These are phyloP conservation scores for Galerina marginata DNA, from an alignment of 768 basidiomycete species.

Conservation along the genomic window DNA sequence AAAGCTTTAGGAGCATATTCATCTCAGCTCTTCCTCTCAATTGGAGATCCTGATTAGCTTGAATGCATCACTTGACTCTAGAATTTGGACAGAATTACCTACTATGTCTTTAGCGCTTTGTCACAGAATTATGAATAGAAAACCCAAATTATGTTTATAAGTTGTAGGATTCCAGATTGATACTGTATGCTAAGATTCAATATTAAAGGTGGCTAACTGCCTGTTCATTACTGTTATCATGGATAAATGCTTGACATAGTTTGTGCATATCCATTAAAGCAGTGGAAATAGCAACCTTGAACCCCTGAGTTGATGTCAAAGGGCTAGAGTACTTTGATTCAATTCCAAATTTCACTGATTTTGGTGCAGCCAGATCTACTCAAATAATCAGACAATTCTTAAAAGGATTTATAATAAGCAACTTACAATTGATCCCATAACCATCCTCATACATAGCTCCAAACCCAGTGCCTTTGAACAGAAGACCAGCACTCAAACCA, in stretches of 20 bases:
- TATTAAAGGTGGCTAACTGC: constrained; percentile 36
- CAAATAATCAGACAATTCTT: not conserved
- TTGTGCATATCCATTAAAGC: constrained; percentile 74
- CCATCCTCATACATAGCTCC: constrained; percentile 84
- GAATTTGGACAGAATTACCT: not conserved
- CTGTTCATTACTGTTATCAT: constrained; percentile 16
- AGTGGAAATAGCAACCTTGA: constrained; percentile 64
- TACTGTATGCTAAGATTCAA: not conserved
- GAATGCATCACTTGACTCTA: constrained; percentile 6
- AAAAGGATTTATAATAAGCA: not conserved
- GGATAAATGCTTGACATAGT: constrained; percentile 45
- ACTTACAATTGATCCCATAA: constrained; percentile 93
- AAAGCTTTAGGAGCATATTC: constrained; percentile 3
- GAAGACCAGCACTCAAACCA: constrained; percentile 82
- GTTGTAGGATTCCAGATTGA: not conserved
- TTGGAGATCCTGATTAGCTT: not conserved
- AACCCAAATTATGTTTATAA: not conserved
- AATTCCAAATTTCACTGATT: constrained; percentile 88
- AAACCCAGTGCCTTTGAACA: constrained; percentile 93
- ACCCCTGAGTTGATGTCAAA: constrained; percentile 70
- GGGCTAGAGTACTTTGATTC: constrained; percentile 83
- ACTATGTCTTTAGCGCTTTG: not conserved
- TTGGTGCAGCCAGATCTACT: constrained; percentile 79
- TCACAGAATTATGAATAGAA: not conserved
- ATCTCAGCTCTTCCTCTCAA: not conserved